A percentile compares a stretch with the other conserved stretches of the same genome.
phyloP scores from a whole-genome alignment of 352 stramenopile species.

The Globisporangium emineosum region DNA sequence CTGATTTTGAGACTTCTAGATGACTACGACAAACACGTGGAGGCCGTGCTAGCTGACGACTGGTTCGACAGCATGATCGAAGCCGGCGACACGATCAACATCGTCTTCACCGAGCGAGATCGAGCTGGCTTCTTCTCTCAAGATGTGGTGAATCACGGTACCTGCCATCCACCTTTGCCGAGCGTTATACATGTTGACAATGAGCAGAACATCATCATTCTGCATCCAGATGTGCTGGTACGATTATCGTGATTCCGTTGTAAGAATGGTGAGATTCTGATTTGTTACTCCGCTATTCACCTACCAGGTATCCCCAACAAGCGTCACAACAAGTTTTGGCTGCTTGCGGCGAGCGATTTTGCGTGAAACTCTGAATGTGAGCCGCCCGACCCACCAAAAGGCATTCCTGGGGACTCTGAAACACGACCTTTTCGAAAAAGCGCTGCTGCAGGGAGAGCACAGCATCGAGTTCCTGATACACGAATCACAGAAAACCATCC shows the following conservation, averaged over 20 bases:
- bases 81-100: conserved; percentile 76
- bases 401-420: conserved; percentile 78
- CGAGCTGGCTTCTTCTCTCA: conserved; percentile 42
- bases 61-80: conserved; percentile 78
- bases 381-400: conserved; percentile 47
- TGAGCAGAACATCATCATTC: conserved; percentile 51
- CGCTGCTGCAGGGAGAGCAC: conserved; percentile 37
- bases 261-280: background rate
- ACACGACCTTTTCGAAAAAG: conserved; percentile 77
- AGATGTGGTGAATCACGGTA: conserved; percentile 13
- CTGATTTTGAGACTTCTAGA: conserved; percentile 61
- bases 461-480: conserved; percentile 30
- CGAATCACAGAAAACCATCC: conserved; percentile 49
- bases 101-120: conserved; percentile 65
- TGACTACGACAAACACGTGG: conserved; percentile 55
- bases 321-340: conserved; percentile 70
- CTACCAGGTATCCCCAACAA: conserved; percentile 82
- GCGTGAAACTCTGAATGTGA: conserved; percentile 64
- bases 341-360: conserved; percentile 70
- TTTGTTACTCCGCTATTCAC: too few relatives aligned
- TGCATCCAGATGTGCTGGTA: conserved; percentile 79
- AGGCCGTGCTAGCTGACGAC: conserved; percentile 57
- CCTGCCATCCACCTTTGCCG: background rate
- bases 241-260: background rate
- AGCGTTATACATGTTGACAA: conserved; percentile 47